Percentiles rank a stretch among this genome's conserved stretches.
Evolutionary conservation across 2,329 filamentous ascomycete species (phyloP).

Genomic region (Fusarium virguliforme): DNA sequence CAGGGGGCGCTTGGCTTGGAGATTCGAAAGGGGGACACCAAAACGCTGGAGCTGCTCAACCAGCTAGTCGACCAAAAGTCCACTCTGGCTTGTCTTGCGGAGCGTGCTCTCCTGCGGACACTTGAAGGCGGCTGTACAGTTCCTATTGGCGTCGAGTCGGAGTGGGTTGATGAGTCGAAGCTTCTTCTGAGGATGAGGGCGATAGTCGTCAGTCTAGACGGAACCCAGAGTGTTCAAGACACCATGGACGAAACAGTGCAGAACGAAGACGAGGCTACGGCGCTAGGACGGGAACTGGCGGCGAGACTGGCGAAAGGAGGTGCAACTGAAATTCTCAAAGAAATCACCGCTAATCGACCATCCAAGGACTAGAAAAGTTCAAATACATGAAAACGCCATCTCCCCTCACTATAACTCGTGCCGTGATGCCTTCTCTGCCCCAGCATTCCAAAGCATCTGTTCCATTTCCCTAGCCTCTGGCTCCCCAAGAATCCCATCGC

Average conservation of each 20-base stretch:
- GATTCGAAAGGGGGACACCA: background rate
- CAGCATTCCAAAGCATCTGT: slow-evolving; percentile 7
- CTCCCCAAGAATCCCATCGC: background rate
- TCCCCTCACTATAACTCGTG: too few relatives aligned
- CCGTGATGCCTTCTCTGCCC: background rate
- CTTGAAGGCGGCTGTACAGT: slow-evolving; percentile 11
- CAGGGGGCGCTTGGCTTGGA: slow-evolving; percentile 4
- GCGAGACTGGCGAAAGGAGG: background rate
- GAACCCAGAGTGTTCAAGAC: background rate
- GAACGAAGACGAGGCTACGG: background rate
- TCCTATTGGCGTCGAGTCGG: slow-evolving; percentile 3
- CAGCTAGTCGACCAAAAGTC: background rate
- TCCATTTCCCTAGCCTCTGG: slow-evolving; percentile 4
- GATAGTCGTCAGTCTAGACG: background rate
- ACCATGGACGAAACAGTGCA: background rate
- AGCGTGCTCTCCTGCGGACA: background rate
- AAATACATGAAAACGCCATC: too few relatives aligned
- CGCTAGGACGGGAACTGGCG: background rate
- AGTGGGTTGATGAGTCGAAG: slow-evolving; percentile 2
- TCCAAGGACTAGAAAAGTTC: background rate
- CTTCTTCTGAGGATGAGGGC: slow-evolving; percentile 3
- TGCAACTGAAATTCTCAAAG: background rate
- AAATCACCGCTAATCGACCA: slow-evolving; percentile 6
- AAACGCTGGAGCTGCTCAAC: background rate
- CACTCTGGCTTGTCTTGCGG: background rate